Conservation (phyloP, 441 rosid genomes). For the Gossypium armourianum region DNA sequence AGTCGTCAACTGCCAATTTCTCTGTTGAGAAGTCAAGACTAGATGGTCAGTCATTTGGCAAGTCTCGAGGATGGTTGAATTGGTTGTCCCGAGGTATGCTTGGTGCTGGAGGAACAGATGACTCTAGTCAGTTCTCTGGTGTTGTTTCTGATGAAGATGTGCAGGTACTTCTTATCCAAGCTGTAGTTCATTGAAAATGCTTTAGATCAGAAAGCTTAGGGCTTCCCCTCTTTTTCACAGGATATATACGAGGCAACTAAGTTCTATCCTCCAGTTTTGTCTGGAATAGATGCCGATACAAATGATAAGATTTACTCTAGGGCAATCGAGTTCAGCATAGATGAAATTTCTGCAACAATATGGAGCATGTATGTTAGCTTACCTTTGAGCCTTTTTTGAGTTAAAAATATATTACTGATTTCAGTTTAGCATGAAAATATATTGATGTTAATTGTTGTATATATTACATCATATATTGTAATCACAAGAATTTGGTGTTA, state of each 20-base stretch:
- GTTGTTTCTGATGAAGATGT: constrained; percentile 87
- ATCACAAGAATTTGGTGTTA: not conserved
- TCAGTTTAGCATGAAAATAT: not conserved
- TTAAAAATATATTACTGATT: not conserved
- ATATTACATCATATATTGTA: not conserved
- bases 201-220: constrained; percentile 16
- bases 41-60: constrained; percentile 46
- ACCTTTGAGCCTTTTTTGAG: constrained; percentile 1
- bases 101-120: constrained; percentile 97
- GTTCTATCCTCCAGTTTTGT: constrained; percentile 47
- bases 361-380: constrained; percentile 37
- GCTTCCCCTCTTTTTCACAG: constrained; percentile 30
- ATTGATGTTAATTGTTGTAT: not conserved
- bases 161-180: constrained; percentile 44
- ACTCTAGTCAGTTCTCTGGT: constrained; percentile 84
- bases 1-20: constrained; percentile 25
- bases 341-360: constrained; percentile 42
- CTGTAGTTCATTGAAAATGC: constrained; percentile 14
- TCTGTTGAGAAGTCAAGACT: constrained; percentile 42
- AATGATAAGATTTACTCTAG: constrained; percentile 43
- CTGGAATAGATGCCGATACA: constrained; percentile 32
- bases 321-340: constrained; percentile 43
- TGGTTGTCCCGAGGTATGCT: constrained; percentile 98
- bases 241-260: constrained; percentile 86
- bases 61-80: constrained; percentile 88